Base-by-base conservation (phyloP, 495 filamentous ascomycete species). In the Lepidopterella palustris region DNA sequence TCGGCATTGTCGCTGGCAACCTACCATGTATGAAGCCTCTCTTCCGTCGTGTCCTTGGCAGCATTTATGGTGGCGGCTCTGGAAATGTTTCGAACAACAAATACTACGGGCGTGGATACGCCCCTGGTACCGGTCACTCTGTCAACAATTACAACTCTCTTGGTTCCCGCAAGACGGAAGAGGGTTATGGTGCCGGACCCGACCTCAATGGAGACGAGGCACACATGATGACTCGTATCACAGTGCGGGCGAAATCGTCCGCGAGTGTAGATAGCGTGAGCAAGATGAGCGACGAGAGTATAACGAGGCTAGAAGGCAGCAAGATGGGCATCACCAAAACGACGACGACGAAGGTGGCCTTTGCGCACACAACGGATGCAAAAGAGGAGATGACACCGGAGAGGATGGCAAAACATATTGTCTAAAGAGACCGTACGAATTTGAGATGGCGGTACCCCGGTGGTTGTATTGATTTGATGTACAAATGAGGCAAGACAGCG, bases 11-110 rank as follows among this genome's bases (percentile, higher is more conserved):
- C 21, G 65, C 63, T 5, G 70, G 62, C 3, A 70, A 64, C 21
- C 63, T 72, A 1, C 70, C 70, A 10, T 53, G 54, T 45, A 50
- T 72, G 48, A 72, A 72, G 40, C 70, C 70, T 4, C 57, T 72
- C 21, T 67, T 72, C 60, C 40, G 27, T n/a, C 50, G 42, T 9
- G 50, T 62, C 10, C 62, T 68, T 28, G 62, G 62, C 11, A 61
- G 58, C 23, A 61, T 57, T 9, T 65, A 60, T 49, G 62, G 62
- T 21, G 35, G 48, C 31, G 58, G 62, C 23, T 57, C 62, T 11
- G 18, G 53, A 21, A 40, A 40, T 4, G 15, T 24, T 3, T 55
- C 53, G 9, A 49, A 25, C 24, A 27, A 31, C 0, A 60, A 65
- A 35, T 61, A 60, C 23, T 23, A 61, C 53, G 53, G 53, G 13